phyloP scores from a whole-genome alignment of 148 eudicot species.

The Pouteria glomerata region DNA sequence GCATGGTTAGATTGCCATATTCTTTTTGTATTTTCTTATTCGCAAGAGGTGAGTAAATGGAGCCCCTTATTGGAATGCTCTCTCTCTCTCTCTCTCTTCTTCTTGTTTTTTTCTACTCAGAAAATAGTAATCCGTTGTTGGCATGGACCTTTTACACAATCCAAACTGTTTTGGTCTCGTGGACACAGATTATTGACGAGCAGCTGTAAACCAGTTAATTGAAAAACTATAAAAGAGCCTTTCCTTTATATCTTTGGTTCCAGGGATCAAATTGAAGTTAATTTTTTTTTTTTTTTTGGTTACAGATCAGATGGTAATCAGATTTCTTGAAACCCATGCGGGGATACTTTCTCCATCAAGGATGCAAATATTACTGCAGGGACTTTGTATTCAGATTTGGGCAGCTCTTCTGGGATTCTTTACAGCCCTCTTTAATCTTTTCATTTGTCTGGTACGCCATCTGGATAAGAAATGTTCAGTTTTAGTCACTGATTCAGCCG shows the following conservation, averaged over 20 bases:
- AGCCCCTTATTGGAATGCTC: too few relatives aligned
- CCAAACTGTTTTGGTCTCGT: neutral
- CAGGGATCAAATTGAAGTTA: neutral
- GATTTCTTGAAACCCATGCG: slow-evolving; percentile 12
- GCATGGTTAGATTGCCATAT: neutral
- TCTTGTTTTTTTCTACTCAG: neutral
- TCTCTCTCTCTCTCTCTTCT: neutral
- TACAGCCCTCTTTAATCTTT: slow-evolving; percentile 17
- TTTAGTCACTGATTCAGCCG: slow-evolving; percentile 4
- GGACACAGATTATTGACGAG: too few relatives aligned
- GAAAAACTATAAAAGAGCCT: neutral
- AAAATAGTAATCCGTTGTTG: too few relatives aligned
- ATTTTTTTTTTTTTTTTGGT: neutral
- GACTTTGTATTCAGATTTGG: slow-evolving; percentile 20
- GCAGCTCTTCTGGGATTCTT: slow-evolving; percentile 35
- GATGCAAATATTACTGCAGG: slow-evolving; percentile 11
- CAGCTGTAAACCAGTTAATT: neutral
- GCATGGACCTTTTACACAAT: too few relatives aligned
- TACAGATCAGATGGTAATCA: neutral
- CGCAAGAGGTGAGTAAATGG: neutral
- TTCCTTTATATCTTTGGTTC: neutral
- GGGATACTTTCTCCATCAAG: slow-evolving; percentile 13
- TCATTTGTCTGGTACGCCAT: slow-evolving; percentile 16
- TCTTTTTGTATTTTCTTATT: neutral
- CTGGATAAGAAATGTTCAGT: slow-evolving; percentile 18